Base-by-base conservation (phyloP, 345 rosid species). In the Eucalyptus leucophloia region DNA sequence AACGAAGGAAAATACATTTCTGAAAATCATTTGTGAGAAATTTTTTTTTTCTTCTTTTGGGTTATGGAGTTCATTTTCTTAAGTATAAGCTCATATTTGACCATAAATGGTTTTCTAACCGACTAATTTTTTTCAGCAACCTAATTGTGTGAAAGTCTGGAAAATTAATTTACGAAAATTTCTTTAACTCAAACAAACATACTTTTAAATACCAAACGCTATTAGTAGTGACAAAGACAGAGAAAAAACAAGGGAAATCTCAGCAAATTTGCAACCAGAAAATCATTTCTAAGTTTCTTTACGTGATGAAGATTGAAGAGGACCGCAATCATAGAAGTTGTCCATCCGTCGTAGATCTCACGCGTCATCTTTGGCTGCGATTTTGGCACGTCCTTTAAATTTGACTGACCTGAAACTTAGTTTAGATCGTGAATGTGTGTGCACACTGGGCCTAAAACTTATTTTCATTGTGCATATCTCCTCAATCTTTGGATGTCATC, bases 91-190 rank as follows among this genome's bases (percentile, higher is more conserved):
- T 53, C 58, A 53, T 53, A 53, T 53, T 53, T 53, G 58, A 53
- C 26, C 58, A 21, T 8, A 21, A 53, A 53, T 53, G 26, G 58
- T 53, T 53, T 53, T 53, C 26, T 21, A 53, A 53, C 58, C 11
- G 26, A 53, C 26, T 21, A 21, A 8, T 19, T 53, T 21, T 53
- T 53, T 53, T 53, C 26, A 53, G 58, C 26, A 53, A 53, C 21
- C 5, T 21, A 21, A 21, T 53, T 1, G 11, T 4, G 11, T 53
- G 11, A 21, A 21, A 19, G 11, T 53, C 11, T 0, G 2, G 11
- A 53, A 53, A 53, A 53, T 53, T 53, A 19, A 8, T 53, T 53
- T 53, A 26, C 5, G 5, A 21, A 53, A 53, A 19, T 53, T 53
- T 53, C 11, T 53, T 53, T 53, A 26, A 8, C 10, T 53, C 11